Base-by-base conservation (phyloP, 2,329 filamentous ascomycete genomes). In the Ceratocystis harringtonii region DNA sequence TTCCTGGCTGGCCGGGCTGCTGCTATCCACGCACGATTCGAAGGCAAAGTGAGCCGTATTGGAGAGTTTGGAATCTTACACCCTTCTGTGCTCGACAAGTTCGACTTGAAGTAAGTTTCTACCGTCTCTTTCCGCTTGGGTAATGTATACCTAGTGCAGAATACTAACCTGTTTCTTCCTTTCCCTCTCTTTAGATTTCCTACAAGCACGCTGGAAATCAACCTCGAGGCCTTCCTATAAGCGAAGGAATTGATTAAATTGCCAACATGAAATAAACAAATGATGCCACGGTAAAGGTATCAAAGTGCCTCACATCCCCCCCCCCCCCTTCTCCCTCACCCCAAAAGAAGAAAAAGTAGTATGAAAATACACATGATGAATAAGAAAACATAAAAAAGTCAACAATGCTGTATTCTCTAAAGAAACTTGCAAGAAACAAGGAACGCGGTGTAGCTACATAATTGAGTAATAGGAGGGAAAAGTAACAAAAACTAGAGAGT, bases 41-140 rank as follows among this genome's bases (percentile, higher is more conserved):
- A 77, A 44, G 90, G 88, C 67, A 88, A 91, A 79, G 82, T 87
- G 69, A 52, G 57, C 36, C 78, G 82, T 68, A 89, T 99, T 71
- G 94, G 94, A 72, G 85, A 89, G 74, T 94, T 99, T 73, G 94
- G 94, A 71, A 92, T 99, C 70, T 76, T 99, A 73, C 92, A 99
- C 76, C 95, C 94, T 55, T 87, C 85, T 5, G 94, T 97, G 69
- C 79, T 97, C 72, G 90, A 96, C 74, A 94, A 95, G 72, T 96
- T 94, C 76, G 92, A 95, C 71, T 80, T 96, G 73, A 90, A 84
- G 82, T 90, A 76, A 72, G 80, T 75, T 58, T 60, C 5, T 32
- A 22, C n/a, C 25, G 12, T 22, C 62, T 28, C 7, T 6, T 28
- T 55, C 52, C 22, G 4, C 10, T 5, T 10, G 17, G 8, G 7